Evolutionary conservation across 2,329 filamentous ascomycete species (phyloP).

Genomic region (Exophiala sp.): DNA sequence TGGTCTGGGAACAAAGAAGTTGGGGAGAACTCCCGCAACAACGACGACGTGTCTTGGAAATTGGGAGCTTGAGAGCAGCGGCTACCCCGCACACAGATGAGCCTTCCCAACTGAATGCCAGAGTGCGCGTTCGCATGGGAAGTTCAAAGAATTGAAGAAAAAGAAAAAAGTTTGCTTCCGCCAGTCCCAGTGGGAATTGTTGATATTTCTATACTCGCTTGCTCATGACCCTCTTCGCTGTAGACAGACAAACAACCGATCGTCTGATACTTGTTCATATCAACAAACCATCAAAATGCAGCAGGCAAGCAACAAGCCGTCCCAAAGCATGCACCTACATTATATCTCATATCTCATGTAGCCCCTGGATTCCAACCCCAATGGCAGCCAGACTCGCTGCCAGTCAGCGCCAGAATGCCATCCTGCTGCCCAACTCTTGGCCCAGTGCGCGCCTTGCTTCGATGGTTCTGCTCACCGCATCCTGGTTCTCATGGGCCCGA

Average conservation of each 20-base stretch:
- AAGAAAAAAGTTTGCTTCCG: constrained; percentile 14
- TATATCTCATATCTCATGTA: neutral
- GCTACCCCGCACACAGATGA: constrained; percentile 14
- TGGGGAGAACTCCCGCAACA: constrained; percentile 9
- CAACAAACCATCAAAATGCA: neutral
- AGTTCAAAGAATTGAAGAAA: constrained; percentile 1
- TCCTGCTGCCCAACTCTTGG: constrained; percentile 42
- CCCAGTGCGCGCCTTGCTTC: constrained; percentile 49
- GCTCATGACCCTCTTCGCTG: neutral
- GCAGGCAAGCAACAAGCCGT: neutral
- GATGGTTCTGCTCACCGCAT: constrained; percentile 52
- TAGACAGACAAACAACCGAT: neutral
- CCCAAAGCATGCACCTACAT: constrained; percentile 6
- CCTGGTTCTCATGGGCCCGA: constrained; percentile 56
- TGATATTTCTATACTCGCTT: constrained; percentile 13
- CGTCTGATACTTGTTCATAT: neutral
- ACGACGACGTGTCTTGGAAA: constrained; percentile 7
- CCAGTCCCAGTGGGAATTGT: constrained; percentile 16
- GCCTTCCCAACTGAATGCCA: constrained; percentile 3
- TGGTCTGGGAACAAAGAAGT: constrained; percentile 18
- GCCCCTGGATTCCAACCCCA: constrained; percentile 2
- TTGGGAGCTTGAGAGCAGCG: constrained; percentile 12
- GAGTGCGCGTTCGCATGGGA: constrained; percentile 1
- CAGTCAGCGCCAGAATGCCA: constrained; percentile 22
- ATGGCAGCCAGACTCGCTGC: constrained; percentile 6